These are phyloP conservation scores for Ascosphaera pollenicola DNA, from an alignment of 2,329 filamentous ascomycete species.

Conservation along the genomic window DNA sequence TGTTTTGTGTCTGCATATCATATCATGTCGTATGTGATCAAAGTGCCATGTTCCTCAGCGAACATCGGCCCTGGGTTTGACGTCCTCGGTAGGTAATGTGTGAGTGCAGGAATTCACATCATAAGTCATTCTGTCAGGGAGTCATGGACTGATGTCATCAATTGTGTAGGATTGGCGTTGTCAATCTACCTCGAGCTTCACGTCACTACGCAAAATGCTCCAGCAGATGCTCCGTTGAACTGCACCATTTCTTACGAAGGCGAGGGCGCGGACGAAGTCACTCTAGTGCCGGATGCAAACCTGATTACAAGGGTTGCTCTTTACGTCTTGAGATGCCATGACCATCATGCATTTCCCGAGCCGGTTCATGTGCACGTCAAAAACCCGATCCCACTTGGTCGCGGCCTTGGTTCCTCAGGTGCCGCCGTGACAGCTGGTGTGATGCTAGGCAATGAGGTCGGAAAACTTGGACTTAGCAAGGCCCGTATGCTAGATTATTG, in stretches of 20 bases:
- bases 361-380: conserved; percentile 85
- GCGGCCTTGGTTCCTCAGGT: conserved; percentile 84
- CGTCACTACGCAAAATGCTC: conserved; percentile 46
- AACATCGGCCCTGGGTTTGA: conserved; percentile 98
- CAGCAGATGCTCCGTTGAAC: conserved; percentile 44
- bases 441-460: conserved; percentile 76
- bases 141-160: not conserved
- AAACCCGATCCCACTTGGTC: conserved; percentile 83
- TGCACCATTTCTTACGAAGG: conserved; percentile 85
- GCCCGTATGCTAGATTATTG: conserved; percentile 85
- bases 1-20: not conserved
- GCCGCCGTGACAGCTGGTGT: conserved; percentile 91
- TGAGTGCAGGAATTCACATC: not conserved
- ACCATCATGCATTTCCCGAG: conserved; percentile 59
- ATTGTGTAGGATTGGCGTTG: conserved; percentile 49
- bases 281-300: conserved; percentile 66
- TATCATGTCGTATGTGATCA: conserved; percentile 35
- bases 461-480: conserved; percentile 52
- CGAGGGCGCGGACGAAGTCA: conserved; percentile 48
- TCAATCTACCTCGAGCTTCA: conserved; percentile 82
- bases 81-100: conserved; percentile 38
- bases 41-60: conserved; percentile 80
- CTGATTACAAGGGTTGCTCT: conserved; percentile 85
- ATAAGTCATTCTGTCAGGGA: not conserved
- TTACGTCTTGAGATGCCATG: conserved; percentile 85